Base-by-base conservation (phyloP, 139 green algal genomes). In the Chlorella vulgaris region DNA sequence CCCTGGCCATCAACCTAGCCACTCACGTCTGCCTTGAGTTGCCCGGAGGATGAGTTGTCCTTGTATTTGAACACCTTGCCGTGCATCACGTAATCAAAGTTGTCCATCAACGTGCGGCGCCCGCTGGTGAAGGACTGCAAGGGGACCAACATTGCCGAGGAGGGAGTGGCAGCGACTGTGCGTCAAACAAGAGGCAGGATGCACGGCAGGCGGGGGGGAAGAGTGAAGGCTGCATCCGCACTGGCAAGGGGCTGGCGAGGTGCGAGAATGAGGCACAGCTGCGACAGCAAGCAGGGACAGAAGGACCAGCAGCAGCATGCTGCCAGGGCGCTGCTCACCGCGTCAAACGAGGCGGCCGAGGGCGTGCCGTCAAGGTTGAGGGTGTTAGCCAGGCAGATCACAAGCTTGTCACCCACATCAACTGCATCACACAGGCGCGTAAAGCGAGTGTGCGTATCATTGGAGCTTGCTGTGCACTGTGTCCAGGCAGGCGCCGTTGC, bases 31-130 rank as follows among this genome's bases (percentile, higher is more conserved):
- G 81, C 88, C 38, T 89, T 88, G 36, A 82, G 38, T 55, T 92
- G 79, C 18, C 85, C 88, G 6, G 58, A 62, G 29, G 76, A 75
- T 7, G 69, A 65, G 60, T 76, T 89, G 77, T 96, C 92, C 80
- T 90, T 91, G 88, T 91, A 96, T 83, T 97, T 97, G 89, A 96
- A 97, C 31, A 97, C 80, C 88, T 96, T 95, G 60, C 96, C 96
- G 85, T 97, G 88, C 93, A 97, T 98, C 28, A 99, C 96, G 83
- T 99, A 99, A 26, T 99, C 96, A 81, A 95, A 99, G 26, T 90
- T 87, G 91, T 99, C 95, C 88, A 95, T 91, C 2, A 98, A 85
- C 5, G 78, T 92, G 21, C 81, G 77, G 51, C 88, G 81, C 10
- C 82, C 84, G 40, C 87, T 86, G n/a, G 61, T 89, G 40, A 92